These are phyloP conservation scores for Aspergillus flavus DNA, from an alignment of 2,329 filamentous ascomycete species.

Conservation along the genomic window DNA sequence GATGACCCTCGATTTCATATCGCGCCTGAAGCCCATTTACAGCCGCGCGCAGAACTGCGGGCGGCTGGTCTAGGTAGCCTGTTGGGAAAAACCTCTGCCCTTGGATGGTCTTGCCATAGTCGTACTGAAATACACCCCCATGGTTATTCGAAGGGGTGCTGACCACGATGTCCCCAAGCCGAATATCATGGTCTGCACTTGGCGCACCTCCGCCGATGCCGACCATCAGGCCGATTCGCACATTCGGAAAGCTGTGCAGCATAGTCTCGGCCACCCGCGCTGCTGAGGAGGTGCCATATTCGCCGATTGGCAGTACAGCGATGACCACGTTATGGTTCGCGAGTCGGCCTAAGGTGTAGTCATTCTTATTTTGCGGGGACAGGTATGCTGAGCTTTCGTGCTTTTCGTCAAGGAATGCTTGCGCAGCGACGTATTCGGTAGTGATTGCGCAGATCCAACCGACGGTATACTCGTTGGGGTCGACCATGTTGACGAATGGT, in stretches of 20 bases:
- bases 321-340: conserved; percentile 25
- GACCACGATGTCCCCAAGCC: conserved; percentile 4
- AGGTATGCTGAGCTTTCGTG: conserved; percentile 28
- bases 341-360: conserved; percentile 35
- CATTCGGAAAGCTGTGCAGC: neutral
- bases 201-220: neutral
- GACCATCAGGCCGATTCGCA: neutral
- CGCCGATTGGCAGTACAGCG: neutral
- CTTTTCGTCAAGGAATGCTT: conserved; percentile 44
- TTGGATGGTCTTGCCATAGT: neutral
- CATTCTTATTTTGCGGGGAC: conserved; percentile 26
- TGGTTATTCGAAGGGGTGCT: neutral
- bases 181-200: neutral
- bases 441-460: conserved; percentile 51
- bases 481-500: neutral
- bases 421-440: conserved; percentile 43
- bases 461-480: conserved; percentile 37
- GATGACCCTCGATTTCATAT: too few species aligned
- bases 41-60: too few species aligned
- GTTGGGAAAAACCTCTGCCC: neutral
- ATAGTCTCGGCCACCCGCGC: neutral
- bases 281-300: neutral
- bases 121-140: neutral
- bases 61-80: neutral
- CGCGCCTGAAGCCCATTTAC: too few species aligned